phyloP scores from a whole-genome alignment of 2,329 filamentous ascomycete species.

The Xylariaceae sp. region DNA sequence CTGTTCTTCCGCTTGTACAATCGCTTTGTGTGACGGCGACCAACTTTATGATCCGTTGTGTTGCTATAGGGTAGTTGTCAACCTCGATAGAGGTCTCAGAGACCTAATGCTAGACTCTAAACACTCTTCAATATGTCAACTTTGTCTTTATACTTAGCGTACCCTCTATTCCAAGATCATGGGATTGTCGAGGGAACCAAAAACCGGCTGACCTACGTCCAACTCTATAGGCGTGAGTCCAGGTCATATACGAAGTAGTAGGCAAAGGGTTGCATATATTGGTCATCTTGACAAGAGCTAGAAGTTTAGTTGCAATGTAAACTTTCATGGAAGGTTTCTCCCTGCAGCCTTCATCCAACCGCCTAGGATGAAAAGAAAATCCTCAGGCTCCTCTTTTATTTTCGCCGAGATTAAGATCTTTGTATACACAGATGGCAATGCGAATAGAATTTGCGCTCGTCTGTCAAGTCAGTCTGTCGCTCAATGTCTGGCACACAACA shows the following conservation, averaged over 20 bases:
- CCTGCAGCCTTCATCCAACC: constrained; percentile 24
- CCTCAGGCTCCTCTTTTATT: constrained; percentile 26
- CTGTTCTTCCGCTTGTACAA: too few relatives aligned
- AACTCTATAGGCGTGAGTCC: not conserved
- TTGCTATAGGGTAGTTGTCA: not conserved
- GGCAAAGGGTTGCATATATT: constrained; percentile 3
- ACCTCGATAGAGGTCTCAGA: too few relatives aligned
- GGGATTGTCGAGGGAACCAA: not conserved
- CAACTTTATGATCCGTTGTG: too few relatives aligned
- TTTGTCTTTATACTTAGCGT: not conserved
- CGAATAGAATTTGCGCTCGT: constrained; percentile 12
- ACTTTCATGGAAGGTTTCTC: constrained; percentile 26
- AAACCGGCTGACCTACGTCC: not conserved
- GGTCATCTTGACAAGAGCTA: constrained; percentile 9
- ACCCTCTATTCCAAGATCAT: not conserved
- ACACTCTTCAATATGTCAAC: not conserved
- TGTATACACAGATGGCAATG: constrained; percentile 24
- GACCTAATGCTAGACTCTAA: too few relatives aligned
- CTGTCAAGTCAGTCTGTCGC: constrained; percentile 22
- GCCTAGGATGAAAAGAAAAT: constrained; percentile 30
- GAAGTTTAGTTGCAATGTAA: constrained; percentile 28
- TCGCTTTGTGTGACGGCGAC: too few relatives aligned
- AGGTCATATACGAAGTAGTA: constrained; percentile 1
- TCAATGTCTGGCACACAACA: constrained; percentile 27
- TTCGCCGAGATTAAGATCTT: constrained; percentile 29